Evolutionary conservation across 805 yeast species (phyloP).

Genomic region (Ogataea saltuana): DNA sequence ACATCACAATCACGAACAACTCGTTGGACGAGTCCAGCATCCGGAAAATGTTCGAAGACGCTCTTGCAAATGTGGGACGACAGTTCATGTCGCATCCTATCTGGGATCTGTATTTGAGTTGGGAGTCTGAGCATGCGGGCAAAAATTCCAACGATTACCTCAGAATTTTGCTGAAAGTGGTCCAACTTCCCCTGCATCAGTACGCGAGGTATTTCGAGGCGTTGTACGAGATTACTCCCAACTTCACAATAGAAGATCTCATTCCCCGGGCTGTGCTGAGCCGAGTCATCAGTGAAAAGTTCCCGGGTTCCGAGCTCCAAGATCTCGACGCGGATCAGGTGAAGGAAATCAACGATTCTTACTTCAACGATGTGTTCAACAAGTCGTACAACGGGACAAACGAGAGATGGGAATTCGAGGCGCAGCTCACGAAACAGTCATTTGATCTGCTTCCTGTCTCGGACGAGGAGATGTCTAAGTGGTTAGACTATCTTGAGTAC

Average conservation of each 20-base stretch:
- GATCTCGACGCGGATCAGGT: conserved; percentile 21
- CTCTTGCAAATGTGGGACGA: conserved; percentile 54
- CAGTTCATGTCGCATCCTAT: conserved; percentile 77
- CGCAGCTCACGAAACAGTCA: conserved; percentile 54
- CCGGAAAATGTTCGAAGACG: conserved; percentile 48
- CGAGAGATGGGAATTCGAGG: conserved; percentile 72
- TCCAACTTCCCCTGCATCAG: conserved; percentile 76
- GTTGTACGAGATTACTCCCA: conserved; percentile 41
- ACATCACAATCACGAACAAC: conserved; percentile 48
- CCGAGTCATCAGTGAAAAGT: conserved; percentile 28
- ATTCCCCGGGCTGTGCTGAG: conserved; percentile 32
- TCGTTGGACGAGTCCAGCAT: conserved; percentile 35
- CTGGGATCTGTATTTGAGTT: conserved; percentile 79
- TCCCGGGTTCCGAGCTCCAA: conserved; percentile 9
- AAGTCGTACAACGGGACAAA: conserved; percentile 54
- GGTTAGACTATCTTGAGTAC: conserved; percentile 65
- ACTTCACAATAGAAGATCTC: conserved; percentile 36
- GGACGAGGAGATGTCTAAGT: conserved; percentile 45
- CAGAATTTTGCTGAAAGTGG: conserved; percentile 45
- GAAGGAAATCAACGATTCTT: conserved; percentile 40
- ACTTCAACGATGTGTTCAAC: conserved; percentile 44
- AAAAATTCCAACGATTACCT: conserved; percentile 40
- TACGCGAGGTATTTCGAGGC: conserved; percentile 73
- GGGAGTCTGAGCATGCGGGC: conserved; percentile 44
- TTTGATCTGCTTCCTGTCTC: conserved; percentile 54